A percentile compares a stretch with the other conserved stretches of the same genome.
phyloP scores from a whole-genome alignment of 129 eudicot genomes.

The Arctium minus region DNA sequence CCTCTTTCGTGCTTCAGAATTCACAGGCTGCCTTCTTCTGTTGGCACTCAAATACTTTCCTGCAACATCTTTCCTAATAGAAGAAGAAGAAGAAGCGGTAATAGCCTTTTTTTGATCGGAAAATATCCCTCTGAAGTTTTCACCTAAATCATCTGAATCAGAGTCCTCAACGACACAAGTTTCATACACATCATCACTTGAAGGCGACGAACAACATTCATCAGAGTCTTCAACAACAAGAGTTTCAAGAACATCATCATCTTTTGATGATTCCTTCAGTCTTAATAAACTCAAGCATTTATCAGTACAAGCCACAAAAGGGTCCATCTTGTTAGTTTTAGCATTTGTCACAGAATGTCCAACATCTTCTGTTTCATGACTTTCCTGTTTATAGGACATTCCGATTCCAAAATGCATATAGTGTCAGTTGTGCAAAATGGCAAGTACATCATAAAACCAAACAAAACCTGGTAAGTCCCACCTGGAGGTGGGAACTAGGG shows the following conservation, averaged over 20 bases:
- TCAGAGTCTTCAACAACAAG: slow-evolving; percentile 17
- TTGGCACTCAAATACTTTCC: background rate
- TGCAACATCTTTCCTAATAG: background rate
- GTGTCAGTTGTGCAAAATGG: background rate
- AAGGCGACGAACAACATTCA: slow-evolving; percentile 8
- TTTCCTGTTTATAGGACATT: slow-evolving; percentile 35
- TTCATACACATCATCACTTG: slow-evolving; percentile 30
- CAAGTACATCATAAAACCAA: background rate
- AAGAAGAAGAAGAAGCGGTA: background rate
- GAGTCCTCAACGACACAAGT: slow-evolving; percentile 45
- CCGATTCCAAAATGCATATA: background rate
- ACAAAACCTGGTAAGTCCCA: background rate
- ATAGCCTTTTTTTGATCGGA: background rate
- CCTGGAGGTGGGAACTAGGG: background rate
- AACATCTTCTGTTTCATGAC: slow-evolving; percentile 24
- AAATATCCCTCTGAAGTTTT: background rate
- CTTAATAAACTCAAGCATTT: slow-evolving; percentile 5
- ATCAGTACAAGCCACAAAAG: background rate
- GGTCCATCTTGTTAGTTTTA: background rate
- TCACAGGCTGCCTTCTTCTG: slow-evolving; percentile 14
- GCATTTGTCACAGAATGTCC: background rate
- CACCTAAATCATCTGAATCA: slow-evolving; percentile 31
- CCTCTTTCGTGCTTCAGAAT: slow-evolving; percentile 8
- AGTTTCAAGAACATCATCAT: background rate
- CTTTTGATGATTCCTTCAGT: slow-evolving; percentile 4